These are phyloP conservation scores for Schwanniomyces sp. DNA, from an alignment of 805 yeast species.

Conservation along the genomic window DNA sequence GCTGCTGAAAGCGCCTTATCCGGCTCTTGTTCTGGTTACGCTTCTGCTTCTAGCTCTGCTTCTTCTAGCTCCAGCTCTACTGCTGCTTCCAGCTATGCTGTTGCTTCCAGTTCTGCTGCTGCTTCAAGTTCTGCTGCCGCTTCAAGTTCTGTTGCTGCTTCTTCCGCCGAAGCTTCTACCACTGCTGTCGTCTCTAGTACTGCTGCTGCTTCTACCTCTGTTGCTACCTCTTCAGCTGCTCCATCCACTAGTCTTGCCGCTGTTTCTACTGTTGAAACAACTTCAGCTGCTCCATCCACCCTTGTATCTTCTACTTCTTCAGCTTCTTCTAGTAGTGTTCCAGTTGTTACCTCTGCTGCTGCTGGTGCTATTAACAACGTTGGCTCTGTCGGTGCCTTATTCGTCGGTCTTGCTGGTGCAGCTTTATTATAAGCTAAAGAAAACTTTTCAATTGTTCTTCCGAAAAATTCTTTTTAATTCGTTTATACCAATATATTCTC, in stretches of 20 bases:
- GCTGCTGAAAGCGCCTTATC: constrained; percentile 39
- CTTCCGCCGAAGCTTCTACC: constrained; percentile 14
- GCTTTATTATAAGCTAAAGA: constrained; percentile 23
- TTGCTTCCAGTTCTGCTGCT: constrained; percentile 16
- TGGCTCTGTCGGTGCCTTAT: constrained; percentile 33
- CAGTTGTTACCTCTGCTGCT: constrained; percentile 14
- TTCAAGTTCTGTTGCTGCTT: constrained; percentile 12
- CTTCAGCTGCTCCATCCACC: constrained; percentile 13
- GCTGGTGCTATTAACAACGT: constrained; percentile 27
- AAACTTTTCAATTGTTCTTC: neutral
- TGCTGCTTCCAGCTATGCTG: constrained; percentile 15
- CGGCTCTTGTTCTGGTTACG: constrained; percentile 45
- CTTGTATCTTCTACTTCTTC: constrained; percentile 9
- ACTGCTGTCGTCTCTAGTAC: constrained; percentile 18
- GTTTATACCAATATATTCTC: constrained; percentile 1
- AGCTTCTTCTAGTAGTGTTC: constrained; percentile 19
- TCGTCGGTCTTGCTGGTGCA: constrained; percentile 42
- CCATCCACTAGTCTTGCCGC: constrained; percentile 18
- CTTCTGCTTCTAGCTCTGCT: constrained; percentile 27
- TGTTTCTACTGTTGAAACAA: constrained; percentile 19
- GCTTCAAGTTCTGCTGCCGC: constrained; percentile 12
- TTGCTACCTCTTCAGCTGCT: constrained; percentile 17
- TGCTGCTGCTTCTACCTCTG: constrained; percentile 16
- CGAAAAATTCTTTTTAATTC: constrained; percentile 1
- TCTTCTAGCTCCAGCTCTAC: constrained; percentile 24